These are phyloP conservation scores for Cyberlindnera meyerae DNA, from an alignment of 805 yeast genomes.

Conservation along the genomic window DNA sequence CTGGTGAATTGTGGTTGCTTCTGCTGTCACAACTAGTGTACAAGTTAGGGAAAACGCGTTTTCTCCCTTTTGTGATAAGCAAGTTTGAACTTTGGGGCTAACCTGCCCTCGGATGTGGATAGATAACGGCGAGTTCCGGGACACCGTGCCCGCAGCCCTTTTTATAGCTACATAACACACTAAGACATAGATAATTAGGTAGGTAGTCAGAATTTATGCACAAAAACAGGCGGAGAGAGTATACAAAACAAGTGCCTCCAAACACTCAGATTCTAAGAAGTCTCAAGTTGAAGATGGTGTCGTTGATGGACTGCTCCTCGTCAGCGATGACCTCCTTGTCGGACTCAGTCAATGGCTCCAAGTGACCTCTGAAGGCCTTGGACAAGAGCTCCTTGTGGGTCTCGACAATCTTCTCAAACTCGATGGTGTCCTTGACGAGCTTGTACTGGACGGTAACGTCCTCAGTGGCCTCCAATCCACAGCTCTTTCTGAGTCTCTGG, in stretches of 20 bases:
- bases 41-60: too few relatives aligned
- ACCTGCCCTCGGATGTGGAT: neutral
- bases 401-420: constrained; percentile 54
- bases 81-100: neutral
- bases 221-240: too few relatives aligned
- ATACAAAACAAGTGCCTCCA: too few relatives aligned
- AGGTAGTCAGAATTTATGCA: too few relatives aligned
- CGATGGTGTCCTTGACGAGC: constrained; percentile 57
- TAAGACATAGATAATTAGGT: too few relatives aligned
- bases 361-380: constrained; percentile 67
- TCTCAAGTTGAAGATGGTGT: constrained; percentile 72
- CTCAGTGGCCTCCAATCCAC: constrained; percentile 90
- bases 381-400: constrained; percentile 63
- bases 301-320: constrained; percentile 83
- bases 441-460: constrained; percentile 85
- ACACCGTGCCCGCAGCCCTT: too few relatives aligned
- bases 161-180: too few relatives aligned
- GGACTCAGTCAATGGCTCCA: constrained; percentile 40
- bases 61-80: constrained; percentile 6
- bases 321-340: constrained; percentile 60
- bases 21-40: too few relatives aligned
- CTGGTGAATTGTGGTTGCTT: constrained; percentile 4
- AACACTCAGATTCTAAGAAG: constrained; percentile 54
- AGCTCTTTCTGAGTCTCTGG: constrained; percentile 95
- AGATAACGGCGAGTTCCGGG: neutral